phyloP scores from a whole-genome alignment of 1,139 yeast genomes.

The Geotrichum cucujoidarum region DNA sequence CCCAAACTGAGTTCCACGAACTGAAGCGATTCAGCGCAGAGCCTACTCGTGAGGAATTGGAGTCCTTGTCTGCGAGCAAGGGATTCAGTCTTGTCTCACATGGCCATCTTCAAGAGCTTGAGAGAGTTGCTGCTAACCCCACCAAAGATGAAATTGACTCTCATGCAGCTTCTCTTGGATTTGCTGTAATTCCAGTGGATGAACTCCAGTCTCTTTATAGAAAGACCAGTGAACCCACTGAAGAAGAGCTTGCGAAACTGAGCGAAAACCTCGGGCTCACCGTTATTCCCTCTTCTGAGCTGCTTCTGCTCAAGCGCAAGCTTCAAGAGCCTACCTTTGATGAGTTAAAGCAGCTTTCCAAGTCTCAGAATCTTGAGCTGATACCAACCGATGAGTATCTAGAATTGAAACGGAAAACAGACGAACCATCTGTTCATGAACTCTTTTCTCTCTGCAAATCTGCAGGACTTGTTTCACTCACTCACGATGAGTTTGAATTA shows the following conservation, averaged over 20 bases:
- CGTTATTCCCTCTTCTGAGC: slow-evolving; percentile 35
- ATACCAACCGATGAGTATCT: slow-evolving; percentile 28
- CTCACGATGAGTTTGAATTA: slow-evolving; percentile 36
- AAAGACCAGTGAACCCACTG: slow-evolving; percentile 17
- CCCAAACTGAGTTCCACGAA: slow-evolving; percentile 28
- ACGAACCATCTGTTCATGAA: slow-evolving; percentile 32
- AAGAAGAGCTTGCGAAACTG: slow-evolving; percentile 10
- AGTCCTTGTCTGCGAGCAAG: slow-evolving; percentile 28
- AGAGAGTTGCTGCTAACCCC: slow-evolving; percentile 24
- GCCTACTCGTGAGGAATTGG: slow-evolving; percentile 32
- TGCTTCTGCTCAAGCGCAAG: slow-evolving; percentile 23
- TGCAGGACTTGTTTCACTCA: slow-evolving; percentile 39
- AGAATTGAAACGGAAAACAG: slow-evolving; percentile 23
- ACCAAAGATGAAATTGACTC: slow-evolving; percentile 40
- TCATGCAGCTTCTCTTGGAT: slow-evolving; percentile 46
- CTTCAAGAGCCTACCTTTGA: slow-evolving; percentile 13
- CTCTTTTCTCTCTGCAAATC: slow-evolving; percentile 36
- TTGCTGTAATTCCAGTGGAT: slow-evolving; percentile 47
- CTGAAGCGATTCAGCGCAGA: slow-evolving; percentile 9
- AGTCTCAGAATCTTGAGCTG: slow-evolving; percentile 38
- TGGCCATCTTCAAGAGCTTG: slow-evolving; percentile 14
- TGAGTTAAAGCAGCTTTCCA: slow-evolving; percentile 14
- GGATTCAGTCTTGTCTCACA: slow-evolving; percentile 23
- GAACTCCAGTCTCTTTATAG: slow-evolving; percentile 23
- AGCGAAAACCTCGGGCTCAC: slow-evolving; percentile 38